These are phyloP conservation scores for Penicillium sp. DNA, from an alignment of 2,329 filamentous ascomycete genomes.

Conservation along the genomic window DNA sequence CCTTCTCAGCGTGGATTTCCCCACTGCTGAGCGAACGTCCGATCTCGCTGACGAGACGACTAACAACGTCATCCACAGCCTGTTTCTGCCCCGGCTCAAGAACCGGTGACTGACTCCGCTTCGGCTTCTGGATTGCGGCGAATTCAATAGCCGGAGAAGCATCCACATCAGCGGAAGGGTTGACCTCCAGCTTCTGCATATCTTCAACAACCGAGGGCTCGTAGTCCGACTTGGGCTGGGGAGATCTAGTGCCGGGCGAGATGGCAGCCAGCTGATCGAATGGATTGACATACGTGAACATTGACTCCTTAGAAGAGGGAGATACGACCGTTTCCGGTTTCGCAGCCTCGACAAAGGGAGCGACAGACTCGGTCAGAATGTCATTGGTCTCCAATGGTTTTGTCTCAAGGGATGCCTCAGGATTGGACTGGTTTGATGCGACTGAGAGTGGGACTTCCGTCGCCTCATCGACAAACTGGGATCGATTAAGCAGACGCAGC, in stretches of 20 bases:
- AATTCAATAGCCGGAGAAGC: conserved; percentile 10
- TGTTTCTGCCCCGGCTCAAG: conserved; percentile 51
- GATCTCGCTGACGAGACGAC: conserved; percentile 62
- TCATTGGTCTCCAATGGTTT: neutral
- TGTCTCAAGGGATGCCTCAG: conserved; percentile 10
- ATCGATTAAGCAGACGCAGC: conserved; percentile 79
- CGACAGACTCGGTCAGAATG: neutral
- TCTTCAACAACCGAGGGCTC: conserved; percentile 40
- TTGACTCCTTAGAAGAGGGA: conserved; percentile 14
- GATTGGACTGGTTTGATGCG: conserved; percentile 32
- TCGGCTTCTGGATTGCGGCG: conserved; percentile 8
- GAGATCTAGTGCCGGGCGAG: conserved; percentile 61
- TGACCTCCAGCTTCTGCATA: conserved; percentile 23
- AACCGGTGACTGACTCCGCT: conserved; percentile 25
- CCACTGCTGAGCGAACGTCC: conserved; percentile 53
- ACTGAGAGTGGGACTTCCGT: conserved; percentile 41
- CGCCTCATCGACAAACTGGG: conserved; percentile 47
- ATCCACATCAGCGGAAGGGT: conserved; percentile 23
- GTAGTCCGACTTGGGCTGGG: conserved; percentile 47
- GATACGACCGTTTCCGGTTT: conserved; percentile 41
- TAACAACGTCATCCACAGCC: conserved; percentile 70
- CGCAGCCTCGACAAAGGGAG: conserved; percentile 16
- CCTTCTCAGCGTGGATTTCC: conserved; percentile 1
- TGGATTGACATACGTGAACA: conserved; percentile 65
- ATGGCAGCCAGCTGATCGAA: conserved; percentile 69